Base-by-base conservation (phyloP, 257 asterid species). In the Rubia yunnanensis region DNA sequence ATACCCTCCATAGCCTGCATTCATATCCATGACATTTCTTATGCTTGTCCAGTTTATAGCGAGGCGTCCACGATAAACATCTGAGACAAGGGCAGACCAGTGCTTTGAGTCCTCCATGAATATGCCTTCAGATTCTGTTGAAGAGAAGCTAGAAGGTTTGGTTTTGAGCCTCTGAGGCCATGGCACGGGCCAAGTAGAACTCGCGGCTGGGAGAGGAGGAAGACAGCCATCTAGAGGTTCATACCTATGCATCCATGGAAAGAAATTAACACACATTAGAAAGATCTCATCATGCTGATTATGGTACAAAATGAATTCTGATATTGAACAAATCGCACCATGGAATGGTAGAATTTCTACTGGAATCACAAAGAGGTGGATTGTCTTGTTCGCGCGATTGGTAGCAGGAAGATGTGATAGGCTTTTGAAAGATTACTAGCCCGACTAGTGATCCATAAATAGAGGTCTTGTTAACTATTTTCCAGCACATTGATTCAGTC, bases 1-100 rank as follows among this genome's bases (percentile, higher is more conserved):
- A 83, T 83, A 90, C 98, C 99, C 99, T 82, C 98, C 99, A 77
- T 85, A 84, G 63, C 88, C 87, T 22, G 98, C 98, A 72, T 85
- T 86, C 99, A 90, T 90, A 57, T 94, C 99, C 95, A 94, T 85
- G 58, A 88, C 85, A 56, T 94, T 94, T 76, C 98, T 80, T 53
- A 86, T 79, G 38, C 70, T 78, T 0, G 95, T 72, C 98, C 97
- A 90, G 54, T 82, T 88, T 65, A 94, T 71, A 34, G 69, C 71
- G 38, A 90, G 90, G 58, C 81, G 81, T 48, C 84, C 89, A 36
- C 81, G 77, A 77, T 94, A 94, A 58, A 94, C 91, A 65, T 86
- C 89, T 20, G 95, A 81, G 61, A 90, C 84, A 64, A 94, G 85
- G 17, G 89, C 83, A 68, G 95, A 84, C 99, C 96, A 94, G 83